A percentile compares a stretch with the other conserved stretches of the same genome.
phyloP scores from a whole-genome alignment of 345 rosid species.

The Salix dunnii region DNA sequence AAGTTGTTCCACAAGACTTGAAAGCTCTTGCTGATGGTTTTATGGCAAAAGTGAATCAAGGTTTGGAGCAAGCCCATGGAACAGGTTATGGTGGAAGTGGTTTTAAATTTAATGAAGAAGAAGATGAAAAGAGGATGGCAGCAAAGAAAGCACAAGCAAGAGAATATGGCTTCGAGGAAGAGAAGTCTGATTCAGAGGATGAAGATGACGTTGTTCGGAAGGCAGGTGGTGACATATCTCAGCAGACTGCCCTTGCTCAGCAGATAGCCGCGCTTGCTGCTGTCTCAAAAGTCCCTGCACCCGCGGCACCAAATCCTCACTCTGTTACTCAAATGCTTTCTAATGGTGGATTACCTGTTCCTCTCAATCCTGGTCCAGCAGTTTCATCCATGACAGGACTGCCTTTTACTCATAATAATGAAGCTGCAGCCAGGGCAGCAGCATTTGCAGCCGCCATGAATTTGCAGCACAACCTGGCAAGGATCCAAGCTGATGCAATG shows the following conservation, averaged over 20 bases:
- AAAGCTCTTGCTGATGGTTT: constrained; percentile 83
- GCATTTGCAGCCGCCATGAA: constrained; percentile 89
- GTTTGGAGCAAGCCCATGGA: constrained; percentile 93
- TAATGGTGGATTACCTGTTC: constrained; percentile 38
- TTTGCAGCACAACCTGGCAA: constrained; percentile 80
- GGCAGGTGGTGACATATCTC: constrained; percentile 77
- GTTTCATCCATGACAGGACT: constrained; percentile 36
- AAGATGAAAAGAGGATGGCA: constrained; percentile 87
- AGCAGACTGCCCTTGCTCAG: constrained; percentile 72
- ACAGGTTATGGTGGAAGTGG: constrained; percentile 99
- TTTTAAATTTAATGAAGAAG: constrained; percentile 95
- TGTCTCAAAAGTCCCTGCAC: constrained; percentile 46
- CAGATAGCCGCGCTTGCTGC: constrained; percentile 64
- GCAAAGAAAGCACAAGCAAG: constrained; percentile 96
- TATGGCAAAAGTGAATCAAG: constrained; percentile 89
- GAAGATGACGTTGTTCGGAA: constrained; percentile 88
- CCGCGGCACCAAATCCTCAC: constrained; percentile 33
- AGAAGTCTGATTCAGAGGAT: constrained; percentile 92
- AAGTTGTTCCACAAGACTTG: constrained; percentile 86
- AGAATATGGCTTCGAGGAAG: constrained; percentile 96
- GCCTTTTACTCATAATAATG: constrained; percentile 43
- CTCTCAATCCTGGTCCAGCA: constrained; percentile 38
- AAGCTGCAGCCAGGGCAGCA: constrained; percentile 81
- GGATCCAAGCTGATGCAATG: constrained; percentile 95
- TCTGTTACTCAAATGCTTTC: constrained; percentile 42